Base-by-base conservation (phyloP, 164 flowering plant species). In the Warburgia ugandensis region DNA sequence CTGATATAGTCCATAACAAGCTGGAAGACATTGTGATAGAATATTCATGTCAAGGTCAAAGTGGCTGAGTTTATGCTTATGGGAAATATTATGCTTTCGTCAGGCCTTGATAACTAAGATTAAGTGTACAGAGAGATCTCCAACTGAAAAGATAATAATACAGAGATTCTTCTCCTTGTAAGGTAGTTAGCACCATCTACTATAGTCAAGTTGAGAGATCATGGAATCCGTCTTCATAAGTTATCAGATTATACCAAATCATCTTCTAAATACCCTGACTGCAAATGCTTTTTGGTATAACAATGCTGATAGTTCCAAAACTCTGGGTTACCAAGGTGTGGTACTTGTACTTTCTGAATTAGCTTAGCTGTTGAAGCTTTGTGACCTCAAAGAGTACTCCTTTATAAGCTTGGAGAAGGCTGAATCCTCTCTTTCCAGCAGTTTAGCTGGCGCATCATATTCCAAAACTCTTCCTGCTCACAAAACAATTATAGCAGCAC, bases 321-420 rank as follows among this genome's bases (percentile, higher is more conserved):
- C 21, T 60, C 27, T 16, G 20, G 13, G 13, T 30, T 16, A 12
- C 9, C 38, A 60, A 6, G 36, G 29, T 14, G n/a, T 50, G 8
- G 16, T 7, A 32, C 28, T 48, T 16, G 35, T 11, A 21, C 35
- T 35, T 29, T 61, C 47, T 48, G 48, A 32, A 58, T 32, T 63
- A 33, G 69, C 55, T 39, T 70, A 50, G 60, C 39, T 77, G 77
- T 58, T 77, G 73, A 80, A 86, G 51, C 74, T 68, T 41, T 75
- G 69, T 5, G 98, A 91, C 64, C 98, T 83, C 67, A 59, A 43
- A 17, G 98, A 81, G 67, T 87, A 91, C 77, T 91, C 98, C 62
- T 63, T 81, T 64, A 91, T 81, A 10, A 91, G 80, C 63, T 75
- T 83, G 4, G 94, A 83, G 76, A 91, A 91, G 71, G 75, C 79